Conservation (phyloP, 306 rosid genomes). For the Albizia julibrissin region DNA sequence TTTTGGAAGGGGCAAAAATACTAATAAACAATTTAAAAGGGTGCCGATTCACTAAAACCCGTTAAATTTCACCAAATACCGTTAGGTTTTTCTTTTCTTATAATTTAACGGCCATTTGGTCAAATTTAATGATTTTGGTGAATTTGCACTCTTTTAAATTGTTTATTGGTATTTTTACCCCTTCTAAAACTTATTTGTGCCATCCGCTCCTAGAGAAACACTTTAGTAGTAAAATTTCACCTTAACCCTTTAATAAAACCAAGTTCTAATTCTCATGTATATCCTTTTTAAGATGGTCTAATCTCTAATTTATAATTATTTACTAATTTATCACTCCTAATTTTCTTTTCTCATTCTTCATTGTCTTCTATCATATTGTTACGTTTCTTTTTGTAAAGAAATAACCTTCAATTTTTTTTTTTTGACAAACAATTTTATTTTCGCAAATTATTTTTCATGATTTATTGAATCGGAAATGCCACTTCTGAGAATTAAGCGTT, state of each 20-base stretch:
- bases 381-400: slow-evolving; percentile 15
- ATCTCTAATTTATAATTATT: not conserved
- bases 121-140: too few species aligned
- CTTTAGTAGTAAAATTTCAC: too few species aligned
- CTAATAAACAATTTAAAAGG: too few species aligned
- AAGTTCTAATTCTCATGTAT: not conserved
- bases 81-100: too few species aligned
- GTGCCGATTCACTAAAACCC: too few species aligned
- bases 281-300: not conserved
- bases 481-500: slow-evolving; percentile 14
- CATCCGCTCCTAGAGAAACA: too few species aligned
- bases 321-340: not conserved
- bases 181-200: too few species aligned
- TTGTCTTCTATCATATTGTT: not conserved
- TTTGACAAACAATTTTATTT: not conserved
- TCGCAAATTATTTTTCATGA: not conserved
- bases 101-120: too few species aligned
- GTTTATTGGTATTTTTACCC: too few species aligned
- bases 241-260: not conserved
- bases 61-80: too few species aligned
- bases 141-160: too few species aligned
- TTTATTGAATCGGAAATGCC: slow-evolving; percentile 17
- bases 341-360: not conserved
- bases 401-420: not conserved
- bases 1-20: too few species aligned